A percentile compares a stretch with the other conserved stretches of the same genome.
phyloP scores from a whole-genome alignment of 1,284 basidiomycete genomes.

The Gymnopus androsaceus region DNA sequence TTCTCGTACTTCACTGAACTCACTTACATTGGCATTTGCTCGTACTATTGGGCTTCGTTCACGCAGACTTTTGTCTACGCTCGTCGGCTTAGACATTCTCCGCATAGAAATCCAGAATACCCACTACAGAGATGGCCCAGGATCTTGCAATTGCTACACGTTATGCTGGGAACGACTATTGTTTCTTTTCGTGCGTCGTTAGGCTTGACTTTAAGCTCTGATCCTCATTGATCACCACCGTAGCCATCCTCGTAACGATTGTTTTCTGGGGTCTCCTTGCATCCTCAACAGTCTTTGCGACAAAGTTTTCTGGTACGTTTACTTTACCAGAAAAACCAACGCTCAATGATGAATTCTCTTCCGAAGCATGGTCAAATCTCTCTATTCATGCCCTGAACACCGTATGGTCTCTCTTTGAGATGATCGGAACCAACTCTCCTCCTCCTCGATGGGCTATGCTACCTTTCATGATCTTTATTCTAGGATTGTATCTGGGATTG shows the following conservation, averaged over 20 bases:
- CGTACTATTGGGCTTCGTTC: slow-evolving; percentile 25
- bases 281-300: slow-evolving; percentile 41
- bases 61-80: slow-evolving; percentile 31
- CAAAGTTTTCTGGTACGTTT: slow-evolving; percentile 38
- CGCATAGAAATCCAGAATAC: slow-evolving; percentile 37
- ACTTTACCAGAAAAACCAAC: not conserved
- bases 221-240: slow-evolving; percentile 1
- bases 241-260: slow-evolving; percentile 67
- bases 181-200: slow-evolving; percentile 58
- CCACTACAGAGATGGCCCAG: slow-evolving; percentile 62
- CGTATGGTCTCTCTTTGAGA: slow-evolving; percentile 58
- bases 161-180: slow-evolving; percentile 54
- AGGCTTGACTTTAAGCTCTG: not conserved
- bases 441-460: slow-evolving; percentile 59
- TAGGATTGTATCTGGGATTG: slow-evolving; percentile 62
- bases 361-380: slow-evolving; percentile 59
- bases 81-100: slow-evolving; percentile 27
- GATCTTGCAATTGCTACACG: slow-evolving; percentile 57
- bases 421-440: slow-evolving; percentile 52
- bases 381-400: slow-evolving; percentile 66
- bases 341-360: not conserved
- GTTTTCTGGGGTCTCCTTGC: slow-evolving; percentile 68
- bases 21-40: slow-evolving; percentile 59
- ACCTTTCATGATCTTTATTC: slow-evolving; percentile 45
- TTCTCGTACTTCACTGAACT: slow-evolving; percentile 67